Conservation (phyloP, 108 stramenopile species). For the Cylindrotheca fusiformis region DNA sequence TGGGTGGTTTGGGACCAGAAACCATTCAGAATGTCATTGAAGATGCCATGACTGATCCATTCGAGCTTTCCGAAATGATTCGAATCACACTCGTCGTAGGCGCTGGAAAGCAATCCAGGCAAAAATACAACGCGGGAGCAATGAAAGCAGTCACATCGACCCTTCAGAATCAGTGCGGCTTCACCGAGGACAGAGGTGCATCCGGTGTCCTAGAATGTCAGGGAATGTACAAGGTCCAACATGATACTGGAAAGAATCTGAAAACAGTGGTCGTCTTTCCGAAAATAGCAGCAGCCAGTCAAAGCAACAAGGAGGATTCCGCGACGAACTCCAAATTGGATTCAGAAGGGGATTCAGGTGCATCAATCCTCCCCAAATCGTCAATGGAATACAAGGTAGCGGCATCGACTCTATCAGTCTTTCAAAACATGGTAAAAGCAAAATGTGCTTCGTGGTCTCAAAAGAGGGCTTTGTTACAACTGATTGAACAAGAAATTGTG, state of each 20-base stretch:
- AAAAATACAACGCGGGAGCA: constrained; percentile 86
- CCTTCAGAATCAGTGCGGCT: constrained; percentile 65
- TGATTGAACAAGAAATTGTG: constrained; percentile 34
- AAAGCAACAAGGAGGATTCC: constrained; percentile 9
- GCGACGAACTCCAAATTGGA: background rate
- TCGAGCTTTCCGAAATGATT: constrained; percentile 70
- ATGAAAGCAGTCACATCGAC: constrained; percentile 70
- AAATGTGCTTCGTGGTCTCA: constrained; percentile 84
- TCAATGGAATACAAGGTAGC: constrained; percentile 69
- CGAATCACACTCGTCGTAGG: constrained; percentile 86
- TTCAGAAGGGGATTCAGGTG: background rate
- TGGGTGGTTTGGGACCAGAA: constrained; percentile 55
- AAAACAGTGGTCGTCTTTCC: constrained; percentile 95
- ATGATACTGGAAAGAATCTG: constrained; percentile 95
- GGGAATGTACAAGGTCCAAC: constrained; percentile 89
- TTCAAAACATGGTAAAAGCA: constrained; percentile 56
- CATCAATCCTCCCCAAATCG: constrained; percentile 23
- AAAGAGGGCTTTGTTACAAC: constrained; percentile 64
- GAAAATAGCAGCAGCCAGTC: constrained; percentile 29
- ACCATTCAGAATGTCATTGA: constrained; percentile 55
- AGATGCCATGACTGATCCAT: constrained; percentile 59
- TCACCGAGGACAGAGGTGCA: constrained; percentile 85
- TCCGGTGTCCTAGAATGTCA: constrained; percentile 77
- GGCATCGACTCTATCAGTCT: constrained; percentile 53
- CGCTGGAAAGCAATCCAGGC: constrained; percentile 81